phyloP scores from a whole-genome alignment of 2,329 filamentous ascomycete genomes.

The Pseudonectria buxi region DNA sequence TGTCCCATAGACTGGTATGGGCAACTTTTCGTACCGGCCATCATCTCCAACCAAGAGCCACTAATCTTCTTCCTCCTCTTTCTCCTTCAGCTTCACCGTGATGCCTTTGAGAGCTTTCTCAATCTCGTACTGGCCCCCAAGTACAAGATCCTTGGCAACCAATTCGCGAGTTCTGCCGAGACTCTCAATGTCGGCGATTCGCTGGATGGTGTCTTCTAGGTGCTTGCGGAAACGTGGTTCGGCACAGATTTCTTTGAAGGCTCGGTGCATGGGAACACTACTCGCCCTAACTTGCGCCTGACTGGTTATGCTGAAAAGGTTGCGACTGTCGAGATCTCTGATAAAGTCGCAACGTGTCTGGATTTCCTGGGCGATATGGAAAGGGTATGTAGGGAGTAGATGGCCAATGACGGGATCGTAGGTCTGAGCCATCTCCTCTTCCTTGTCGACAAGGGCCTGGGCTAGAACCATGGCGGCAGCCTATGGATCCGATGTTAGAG shows the following conservation, averaged over 20 bases:
- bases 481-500: constrained; percentile 30
- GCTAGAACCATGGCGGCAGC: constrained; percentile 92
- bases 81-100: constrained; percentile 37
- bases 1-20: no score
- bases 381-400: constrained; percentile 69
- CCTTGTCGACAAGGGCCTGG: constrained; percentile 79
- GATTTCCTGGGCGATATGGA: constrained; percentile 79
- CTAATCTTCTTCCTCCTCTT: constrained; percentile 28
- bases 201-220: constrained; percentile 72
- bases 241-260: constrained; percentile 77
- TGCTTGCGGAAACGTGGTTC: constrained; percentile 74
- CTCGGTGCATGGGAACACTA: constrained; percentile 91
- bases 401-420: constrained; percentile 65
- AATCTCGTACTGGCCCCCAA: constrained; percentile 74
- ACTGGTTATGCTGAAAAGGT: constrained; percentile 91
- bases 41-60: constrained; percentile 1
- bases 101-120: constrained; percentile 33
- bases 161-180: constrained; percentile 89
- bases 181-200: constrained; percentile 89
- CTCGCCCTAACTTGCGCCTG: constrained; percentile 83
- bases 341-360: constrained; percentile 98
- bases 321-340: constrained; percentile 83
- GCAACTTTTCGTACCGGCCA: neutral
- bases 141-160: constrained; percentile 88
- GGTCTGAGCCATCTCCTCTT: constrained; percentile 56